These are phyloP conservation scores for Coccomyxa subellipsoidea DNA, from an alignment of 163 green algal species.

Conservation along the genomic window DNA sequence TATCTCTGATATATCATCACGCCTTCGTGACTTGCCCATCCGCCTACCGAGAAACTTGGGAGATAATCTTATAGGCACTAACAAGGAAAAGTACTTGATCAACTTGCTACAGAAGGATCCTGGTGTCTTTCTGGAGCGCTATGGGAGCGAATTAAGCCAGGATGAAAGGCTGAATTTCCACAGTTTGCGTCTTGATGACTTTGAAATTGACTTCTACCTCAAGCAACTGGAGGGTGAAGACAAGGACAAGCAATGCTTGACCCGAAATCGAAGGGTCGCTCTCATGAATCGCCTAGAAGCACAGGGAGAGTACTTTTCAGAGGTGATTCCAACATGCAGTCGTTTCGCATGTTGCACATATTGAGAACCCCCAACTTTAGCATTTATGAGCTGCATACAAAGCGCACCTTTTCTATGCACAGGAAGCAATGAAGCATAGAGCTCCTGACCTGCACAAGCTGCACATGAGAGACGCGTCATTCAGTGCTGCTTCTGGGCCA, in stretches of 20 bases:
- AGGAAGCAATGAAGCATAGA: neutral
- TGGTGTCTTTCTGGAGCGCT: neutral
- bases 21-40: neutral
- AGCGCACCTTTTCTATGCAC: too few species aligned
- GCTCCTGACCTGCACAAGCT: neutral
- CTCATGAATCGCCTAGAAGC: neutral
- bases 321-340: neutral
- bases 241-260: neutral
- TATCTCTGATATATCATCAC: neutral
- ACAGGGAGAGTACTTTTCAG: neutral
- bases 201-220: neutral
- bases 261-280: neutral
- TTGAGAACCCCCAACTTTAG: too few species aligned
- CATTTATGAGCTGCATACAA: too few species aligned
- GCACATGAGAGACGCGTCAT: neutral
- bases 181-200: neutral
- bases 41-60: neutral
- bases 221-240: neutral
- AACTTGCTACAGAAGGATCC: neutral
- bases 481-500: neutral
- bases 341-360: too few species aligned
- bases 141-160: neutral
- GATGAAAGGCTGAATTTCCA: neutral
- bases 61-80: neutral
- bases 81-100: neutral